A percentile compares a stretch with the other conserved stretches of the same genome.
Evolutionary conservation across 306 rosid genomes (phyloP).

Genomic region (Luffa aegyptiaca): DNA sequence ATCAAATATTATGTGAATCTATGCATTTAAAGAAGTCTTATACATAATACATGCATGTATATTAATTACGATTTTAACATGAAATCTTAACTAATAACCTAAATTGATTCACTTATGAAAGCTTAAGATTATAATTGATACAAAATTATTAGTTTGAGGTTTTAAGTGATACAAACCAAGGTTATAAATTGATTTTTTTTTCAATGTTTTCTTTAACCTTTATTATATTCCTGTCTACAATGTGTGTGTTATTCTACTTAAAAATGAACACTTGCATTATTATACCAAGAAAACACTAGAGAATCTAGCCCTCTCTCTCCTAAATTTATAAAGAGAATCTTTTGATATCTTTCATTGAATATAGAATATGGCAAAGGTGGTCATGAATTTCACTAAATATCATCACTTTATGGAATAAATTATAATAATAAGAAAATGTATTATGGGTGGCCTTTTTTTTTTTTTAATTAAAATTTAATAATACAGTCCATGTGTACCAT

Average conservation of each 20-base stretch:
- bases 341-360: background rate
- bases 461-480: background rate
- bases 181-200: too few species aligned
- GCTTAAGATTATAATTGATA: too few species aligned
- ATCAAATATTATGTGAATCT: too few species aligned
- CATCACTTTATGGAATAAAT: background rate
- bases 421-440: background rate
- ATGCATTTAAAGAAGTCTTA: too few species aligned
- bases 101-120: too few species aligned
- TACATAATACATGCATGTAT: too few species aligned
- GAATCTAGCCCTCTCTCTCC: background rate
- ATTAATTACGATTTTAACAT: too few species aligned
- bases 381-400: background rate
- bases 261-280: background rate
- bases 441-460: background rate
- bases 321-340: background rate
- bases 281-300: background rate
- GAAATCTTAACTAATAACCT: too few species aligned
- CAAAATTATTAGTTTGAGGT: too few species aligned
- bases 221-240: too few species aligned
- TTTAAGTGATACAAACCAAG: too few species aligned
- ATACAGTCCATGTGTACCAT: background rate
- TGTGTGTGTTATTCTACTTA: background rate
- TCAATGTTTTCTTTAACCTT: background rate
- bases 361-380: conserved; percentile 10